Evolutionary conservation across 1,139 yeast species (phyloP).

Genomic region (Ashbya aceris): DNA sequence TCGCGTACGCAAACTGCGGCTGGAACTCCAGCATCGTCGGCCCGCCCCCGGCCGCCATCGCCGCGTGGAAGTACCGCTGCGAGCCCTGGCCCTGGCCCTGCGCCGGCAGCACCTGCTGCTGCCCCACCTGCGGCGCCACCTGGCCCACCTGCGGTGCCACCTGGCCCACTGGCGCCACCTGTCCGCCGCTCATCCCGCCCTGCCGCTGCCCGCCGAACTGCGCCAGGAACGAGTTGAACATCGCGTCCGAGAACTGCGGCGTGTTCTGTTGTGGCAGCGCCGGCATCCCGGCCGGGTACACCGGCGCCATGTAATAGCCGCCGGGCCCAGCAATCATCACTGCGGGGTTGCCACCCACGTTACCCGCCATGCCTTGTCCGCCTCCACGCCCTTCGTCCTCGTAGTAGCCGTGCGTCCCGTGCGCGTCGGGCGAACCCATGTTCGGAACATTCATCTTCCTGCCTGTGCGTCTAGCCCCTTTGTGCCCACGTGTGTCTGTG

Average conservation of each 20-base stretch:
- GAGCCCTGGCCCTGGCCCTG: slow-evolving; percentile 8
- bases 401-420: slow-evolving; percentile 8
- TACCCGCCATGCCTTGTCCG: background rate
- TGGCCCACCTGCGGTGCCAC: slow-evolving; percentile 6
- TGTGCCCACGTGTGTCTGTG: too few species aligned
- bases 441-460: slow-evolving; percentile 8
- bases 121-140: slow-evolving; percentile 8
- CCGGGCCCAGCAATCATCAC: slow-evolving; percentile 1
- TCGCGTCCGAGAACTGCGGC: slow-evolving; percentile 12
- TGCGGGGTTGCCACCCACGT: background rate
- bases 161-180: slow-evolving; percentile 5
- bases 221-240: slow-evolving; percentile 12
- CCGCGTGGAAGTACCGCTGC: slow-evolving; percentile 22
- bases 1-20: slow-evolving; percentile 8
- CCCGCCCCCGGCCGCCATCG: slow-evolving; percentile 9
- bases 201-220: slow-evolving; percentile 12
- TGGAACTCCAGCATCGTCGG: slow-evolving; percentile 18
- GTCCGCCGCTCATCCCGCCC: slow-evolving; percentile 6
- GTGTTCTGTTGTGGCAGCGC: slow-evolving; percentile 7
- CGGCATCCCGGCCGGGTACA: slow-evolving; percentile 5
- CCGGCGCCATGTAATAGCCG: slow-evolving; percentile 3
- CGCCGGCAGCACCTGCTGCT: slow-evolving; percentile 6
- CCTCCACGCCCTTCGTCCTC: slow-evolving; percentile 2
- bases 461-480: background rate
- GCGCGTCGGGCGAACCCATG: slow-evolving; percentile 7